phyloP scores from a whole-genome alignment of 1,284 basidiomycete genomes.

The Boletus nobilissimus region DNA sequence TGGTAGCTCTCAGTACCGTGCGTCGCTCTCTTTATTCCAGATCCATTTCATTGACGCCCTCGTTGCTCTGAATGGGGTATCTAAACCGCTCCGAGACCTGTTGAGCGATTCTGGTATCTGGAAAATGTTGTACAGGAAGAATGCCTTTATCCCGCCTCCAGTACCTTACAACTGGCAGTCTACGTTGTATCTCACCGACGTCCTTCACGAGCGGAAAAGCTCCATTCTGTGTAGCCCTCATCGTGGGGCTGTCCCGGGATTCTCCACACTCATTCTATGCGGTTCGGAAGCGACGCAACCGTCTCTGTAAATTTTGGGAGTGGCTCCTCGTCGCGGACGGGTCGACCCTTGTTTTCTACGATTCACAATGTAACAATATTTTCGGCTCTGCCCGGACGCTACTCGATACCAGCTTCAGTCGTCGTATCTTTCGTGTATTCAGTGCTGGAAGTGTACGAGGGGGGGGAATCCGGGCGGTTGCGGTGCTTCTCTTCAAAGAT shows the following conservation, averaged over 20 bases:
- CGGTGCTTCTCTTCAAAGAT: background rate
- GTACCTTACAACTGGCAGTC: constrained; percentile 21
- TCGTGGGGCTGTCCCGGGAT: background rate
- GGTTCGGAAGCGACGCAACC: background rate
- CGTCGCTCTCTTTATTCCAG: background rate
- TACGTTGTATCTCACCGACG: background rate
- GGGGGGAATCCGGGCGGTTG: background rate
- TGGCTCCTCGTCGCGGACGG: background rate
- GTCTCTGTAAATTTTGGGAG: background rate
- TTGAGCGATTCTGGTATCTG: constrained; percentile 16
- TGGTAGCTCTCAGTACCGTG: background rate
- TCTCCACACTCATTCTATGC: background rate
- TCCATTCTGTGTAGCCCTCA: constrained; percentile 3
- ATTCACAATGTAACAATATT: background rate
- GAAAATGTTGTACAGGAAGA: constrained; percentile 4
- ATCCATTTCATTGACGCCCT: background rate
- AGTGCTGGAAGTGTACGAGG: background rate
- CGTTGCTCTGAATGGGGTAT: background rate
- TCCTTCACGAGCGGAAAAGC: constrained; percentile 2
- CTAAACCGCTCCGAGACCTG: constrained; percentile 3
- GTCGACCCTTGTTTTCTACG: background rate
- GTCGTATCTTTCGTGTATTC: background rate
- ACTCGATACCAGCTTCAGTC: background rate
- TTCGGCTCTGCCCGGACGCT: background rate
- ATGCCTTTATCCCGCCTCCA: background rate